These are phyloP conservation scores for Santalum album DNA, from an alignment of 164 flowering plant species.

Conservation along the genomic window DNA sequence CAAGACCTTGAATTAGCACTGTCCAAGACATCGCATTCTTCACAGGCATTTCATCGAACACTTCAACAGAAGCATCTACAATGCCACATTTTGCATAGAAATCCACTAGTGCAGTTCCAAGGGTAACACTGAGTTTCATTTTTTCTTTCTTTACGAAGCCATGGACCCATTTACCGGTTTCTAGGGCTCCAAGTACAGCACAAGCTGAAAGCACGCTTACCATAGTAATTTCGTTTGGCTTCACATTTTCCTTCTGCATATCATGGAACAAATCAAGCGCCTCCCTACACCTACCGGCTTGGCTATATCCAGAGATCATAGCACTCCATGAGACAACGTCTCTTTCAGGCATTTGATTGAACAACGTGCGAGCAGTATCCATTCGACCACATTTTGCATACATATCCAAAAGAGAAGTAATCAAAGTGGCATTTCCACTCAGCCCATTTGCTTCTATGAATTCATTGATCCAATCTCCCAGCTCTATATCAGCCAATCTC, in stretches of 20 bases:
- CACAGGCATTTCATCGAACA: conserved; percentile 28
- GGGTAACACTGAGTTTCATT: conserved; percentile 28
- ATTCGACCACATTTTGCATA: conserved; percentile 42
- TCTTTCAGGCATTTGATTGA: no score
- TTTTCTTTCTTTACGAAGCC: conserved; percentile 25
- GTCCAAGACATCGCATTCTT: conserved; percentile 39
- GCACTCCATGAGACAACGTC: no score
- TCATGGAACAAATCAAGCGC: no score
- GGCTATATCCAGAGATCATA: no score
- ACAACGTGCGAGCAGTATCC: conserved; percentile 29
- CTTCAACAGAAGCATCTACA: conserved; percentile 25
- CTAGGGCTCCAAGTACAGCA: no score
- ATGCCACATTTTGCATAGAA: conserved; percentile 43
- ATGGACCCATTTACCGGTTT: conserved; percentile 48
- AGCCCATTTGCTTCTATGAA: conserved; percentile 28
- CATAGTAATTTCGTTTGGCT: no score
- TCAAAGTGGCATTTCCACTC: conserved; percentile 16
- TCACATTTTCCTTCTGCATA: no score
- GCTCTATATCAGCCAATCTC: conserved; percentile 31
- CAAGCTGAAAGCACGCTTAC: no score
- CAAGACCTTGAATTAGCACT: conserved; percentile 36
- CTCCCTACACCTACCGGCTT: no score
- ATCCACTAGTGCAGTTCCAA: conserved; percentile 41
- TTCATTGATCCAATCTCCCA: conserved; percentile 32
- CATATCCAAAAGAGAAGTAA: conserved; percentile 46